These are phyloP conservation scores for Geranomyces michiganensis DNA, from an alignment of 192 early-diverging fungal genomes.

Conservation along the genomic window DNA sequence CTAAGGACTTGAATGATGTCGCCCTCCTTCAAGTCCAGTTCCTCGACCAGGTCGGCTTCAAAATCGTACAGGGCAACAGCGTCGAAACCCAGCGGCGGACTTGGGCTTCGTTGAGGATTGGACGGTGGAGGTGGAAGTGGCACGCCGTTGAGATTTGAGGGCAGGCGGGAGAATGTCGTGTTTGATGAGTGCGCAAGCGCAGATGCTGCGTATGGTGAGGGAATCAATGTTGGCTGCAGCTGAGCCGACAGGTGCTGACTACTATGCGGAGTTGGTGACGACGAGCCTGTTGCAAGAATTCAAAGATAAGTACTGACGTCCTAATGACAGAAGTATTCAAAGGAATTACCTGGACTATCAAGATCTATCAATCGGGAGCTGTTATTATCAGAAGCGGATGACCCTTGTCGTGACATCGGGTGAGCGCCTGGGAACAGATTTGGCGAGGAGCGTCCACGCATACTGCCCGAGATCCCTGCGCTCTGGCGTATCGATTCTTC, in stretches of 20 bases:
- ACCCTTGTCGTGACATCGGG: too few species aligned
- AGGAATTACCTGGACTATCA: too few species aligned
- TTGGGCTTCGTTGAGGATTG: neutral
- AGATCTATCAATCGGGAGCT: too few species aligned
- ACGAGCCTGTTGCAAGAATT: too few species aligned
- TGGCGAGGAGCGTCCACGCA: neutral
- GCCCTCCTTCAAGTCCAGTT: constrained; percentile 44
- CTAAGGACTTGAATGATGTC: constrained; percentile 25
- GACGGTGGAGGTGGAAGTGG: neutral
- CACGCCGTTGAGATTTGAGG: neutral
- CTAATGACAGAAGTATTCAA: too few species aligned
- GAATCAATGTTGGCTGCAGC: neutral
- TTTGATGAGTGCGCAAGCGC: neutral
- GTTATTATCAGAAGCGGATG: too few species aligned
- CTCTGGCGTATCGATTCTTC: neutral
- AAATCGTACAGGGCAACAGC: constrained; percentile 49
- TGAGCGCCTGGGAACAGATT: too few species aligned
- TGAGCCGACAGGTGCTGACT: neutral
- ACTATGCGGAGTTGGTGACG: too few species aligned
- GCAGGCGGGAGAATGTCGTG: neutral
- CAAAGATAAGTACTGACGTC: too few species aligned
- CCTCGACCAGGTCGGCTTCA: constrained; percentile 40
- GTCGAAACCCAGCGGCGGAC: constrained; percentile 6
- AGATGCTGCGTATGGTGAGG: neutral
- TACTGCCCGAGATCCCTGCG: neutral